Percentiles rank a stretch among this genome's conserved stretches.
phyloP scores from a whole-genome alignment of 2,329 filamentous ascomycete genomes.

The Zymoseptoria tritici region DNA sequence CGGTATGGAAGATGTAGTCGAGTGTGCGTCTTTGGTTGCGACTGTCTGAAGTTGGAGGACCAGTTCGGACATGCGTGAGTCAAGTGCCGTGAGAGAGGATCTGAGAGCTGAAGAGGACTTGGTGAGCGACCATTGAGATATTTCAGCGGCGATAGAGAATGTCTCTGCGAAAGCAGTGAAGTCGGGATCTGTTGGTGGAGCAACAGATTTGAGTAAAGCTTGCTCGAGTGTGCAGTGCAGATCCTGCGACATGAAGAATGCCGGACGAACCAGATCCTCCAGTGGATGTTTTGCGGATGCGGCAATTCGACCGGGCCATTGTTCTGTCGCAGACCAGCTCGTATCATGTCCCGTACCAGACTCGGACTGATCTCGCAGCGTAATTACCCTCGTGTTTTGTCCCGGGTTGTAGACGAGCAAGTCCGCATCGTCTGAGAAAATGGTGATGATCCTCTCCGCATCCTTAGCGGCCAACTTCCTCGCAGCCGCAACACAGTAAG shows the following conservation, averaged over 20 bases:
- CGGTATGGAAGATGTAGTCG: conserved; percentile 1
- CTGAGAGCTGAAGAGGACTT: conserved; percentile 1
- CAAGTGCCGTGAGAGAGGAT: conserved; percentile 1
- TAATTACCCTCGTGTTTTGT: conserved; percentile 52
- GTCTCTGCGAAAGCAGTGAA: conserved; percentile 7
- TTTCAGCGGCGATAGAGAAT: conserved; percentile 9
- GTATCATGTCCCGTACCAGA: not conserved
- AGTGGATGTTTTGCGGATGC: conserved; percentile 32
- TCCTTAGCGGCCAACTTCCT: conserved; percentile 42
- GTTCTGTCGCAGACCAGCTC: conserved; percentile 30
- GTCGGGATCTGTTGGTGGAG: conserved; percentile 1
- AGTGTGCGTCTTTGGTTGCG: not conserved
- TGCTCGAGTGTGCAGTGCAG: conserved; percentile 24
- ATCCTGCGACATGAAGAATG: conserved; percentile 33
- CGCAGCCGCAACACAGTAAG: conserved; percentile 64
- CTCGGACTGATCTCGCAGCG: conserved; percentile 57
- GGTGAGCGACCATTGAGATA: conserved; percentile 1
- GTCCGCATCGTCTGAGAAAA: conserved; percentile 82
- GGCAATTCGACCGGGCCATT: conserved; percentile 40
- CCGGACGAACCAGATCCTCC: conserved; percentile 32
- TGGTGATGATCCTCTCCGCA: conserved; percentile 33
- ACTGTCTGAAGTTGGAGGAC: conserved; percentile 36
- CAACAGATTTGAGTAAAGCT: conserved; percentile 9
- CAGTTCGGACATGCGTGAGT: conserved; percentile 33
- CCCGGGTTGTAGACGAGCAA: conserved; percentile 68